Evolutionary conservation across 164 flowering plant genomes (phyloP), one percentile per base, ranked within the genome.

Genomic region (Vitis rotundifolia): DNA sequence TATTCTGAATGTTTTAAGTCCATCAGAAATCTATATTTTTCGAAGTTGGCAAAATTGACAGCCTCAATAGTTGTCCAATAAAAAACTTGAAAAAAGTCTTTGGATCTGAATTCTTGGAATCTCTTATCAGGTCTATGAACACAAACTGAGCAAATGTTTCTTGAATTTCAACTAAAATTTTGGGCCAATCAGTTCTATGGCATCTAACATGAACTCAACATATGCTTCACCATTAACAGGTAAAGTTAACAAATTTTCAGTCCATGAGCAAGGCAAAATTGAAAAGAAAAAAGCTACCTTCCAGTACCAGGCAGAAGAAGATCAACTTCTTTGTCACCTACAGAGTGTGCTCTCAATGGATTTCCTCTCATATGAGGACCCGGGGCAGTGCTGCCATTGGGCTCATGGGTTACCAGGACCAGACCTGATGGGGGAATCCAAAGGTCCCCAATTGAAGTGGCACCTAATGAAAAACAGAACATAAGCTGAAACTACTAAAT

Each of bases 331-430:
- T 81, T 80, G 63, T 87, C 86, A 49, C 93, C 96, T 7, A 80
- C 78, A 50, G 93, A 84, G 61, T 74, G 81, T 67, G 97, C 94
- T 74, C 85, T 84, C 73, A 95, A 70, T 37, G 92, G 75, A 63
- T 77, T 80, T 65, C 99, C 99, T 79, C 99, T 78, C 67, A 88
- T 85, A 75, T 95, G 99, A 67, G 98, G 83, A 68, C 98, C 97
- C 9, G 90, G 90, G n/a, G 73, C 67, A 18, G 85, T 75, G 72
- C 76, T 85, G 59, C 77, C 90, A 49, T 76, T 72, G n/a, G 99
- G 98, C 73, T 91, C 96, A 73, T 90, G 98, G n/a, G 93, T 80
- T 12, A 89, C 98, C 59, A 92, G 81, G n/a, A 82, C 73, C 66
- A 95, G 76, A 56, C 94, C 89, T 63, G 74, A 87, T 12, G 95